Percentiles rank a stretch among this genome's conserved stretches.
Conservation (phyloP, 108 stramenopile genomes). For the Schizochytrium sp. region DNA sequence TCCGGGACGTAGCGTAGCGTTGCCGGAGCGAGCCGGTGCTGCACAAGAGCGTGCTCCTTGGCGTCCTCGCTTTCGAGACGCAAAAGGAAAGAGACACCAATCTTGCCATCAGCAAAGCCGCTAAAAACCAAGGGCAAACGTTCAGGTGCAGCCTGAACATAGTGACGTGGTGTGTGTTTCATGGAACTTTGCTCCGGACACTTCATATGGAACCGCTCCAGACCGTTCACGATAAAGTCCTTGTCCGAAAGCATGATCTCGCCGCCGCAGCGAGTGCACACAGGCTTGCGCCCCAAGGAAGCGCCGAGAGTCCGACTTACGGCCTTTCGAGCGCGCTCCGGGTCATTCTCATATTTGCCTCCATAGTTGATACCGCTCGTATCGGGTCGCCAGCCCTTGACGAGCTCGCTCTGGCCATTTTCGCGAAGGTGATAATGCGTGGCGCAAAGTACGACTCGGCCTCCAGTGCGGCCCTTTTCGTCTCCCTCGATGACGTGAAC, state of each 20-base stretch:
- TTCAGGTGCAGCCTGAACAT: background rate
- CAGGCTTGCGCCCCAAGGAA: background rate
- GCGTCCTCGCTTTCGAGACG: background rate
- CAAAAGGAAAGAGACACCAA: background rate
- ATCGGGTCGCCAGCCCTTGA: slow-evolving; percentile 16
- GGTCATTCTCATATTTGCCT: background rate
- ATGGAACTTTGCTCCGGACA: background rate
- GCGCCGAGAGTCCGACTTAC: background rate
- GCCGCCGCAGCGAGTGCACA: slow-evolving; percentile 8
- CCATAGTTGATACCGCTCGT: background rate
- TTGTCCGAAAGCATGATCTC: slow-evolving; percentile 8
- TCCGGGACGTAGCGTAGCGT: background rate
- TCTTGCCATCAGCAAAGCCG: background rate
- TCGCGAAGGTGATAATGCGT: background rate
- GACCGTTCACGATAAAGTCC: slow-evolving; percentile 1
- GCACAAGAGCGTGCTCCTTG: slow-evolving; percentile 17
- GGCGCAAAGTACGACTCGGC: background rate
- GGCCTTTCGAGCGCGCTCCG: background rate
- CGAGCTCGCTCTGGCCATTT: background rate
- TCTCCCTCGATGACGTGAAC: background rate
- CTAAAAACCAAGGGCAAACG: background rate
- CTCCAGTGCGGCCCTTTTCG: background rate
- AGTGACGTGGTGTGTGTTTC: slow-evolving; percentile 4
- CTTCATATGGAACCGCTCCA: slow-evolving; percentile 1
- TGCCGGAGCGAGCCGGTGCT: background rate